Conservation (phyloP, 2,329 filamentous ascomycete genomes). For the Magnaporthiopsis poae region DNA sequence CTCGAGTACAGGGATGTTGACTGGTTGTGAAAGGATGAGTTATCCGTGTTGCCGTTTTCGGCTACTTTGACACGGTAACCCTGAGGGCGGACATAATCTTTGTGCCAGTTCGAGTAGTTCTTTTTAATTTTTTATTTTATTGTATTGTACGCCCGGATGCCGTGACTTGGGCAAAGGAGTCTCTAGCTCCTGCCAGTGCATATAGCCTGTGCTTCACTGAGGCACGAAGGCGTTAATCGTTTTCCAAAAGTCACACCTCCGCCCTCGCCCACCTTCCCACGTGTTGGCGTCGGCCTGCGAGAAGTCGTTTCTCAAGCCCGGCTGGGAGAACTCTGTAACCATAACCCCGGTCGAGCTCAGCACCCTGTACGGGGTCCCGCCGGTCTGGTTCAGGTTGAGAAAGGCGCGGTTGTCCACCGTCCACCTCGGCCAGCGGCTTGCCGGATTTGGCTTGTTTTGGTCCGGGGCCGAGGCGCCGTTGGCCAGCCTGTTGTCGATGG, state of each 20-base stretch:
- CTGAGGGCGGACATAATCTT: too few species aligned
- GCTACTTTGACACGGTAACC: too few species aligned
- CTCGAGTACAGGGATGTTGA: too few species aligned
- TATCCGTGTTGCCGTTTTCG: too few species aligned
- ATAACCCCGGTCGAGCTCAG: slow-evolving; percentile 8
- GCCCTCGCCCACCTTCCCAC: slow-evolving; percentile 18
- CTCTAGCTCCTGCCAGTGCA: too few species aligned
- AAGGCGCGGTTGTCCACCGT: slow-evolving; percentile 8
- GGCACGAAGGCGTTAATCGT: not conserved
- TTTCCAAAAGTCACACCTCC: slow-evolving; percentile 16
- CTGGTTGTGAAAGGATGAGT: too few species aligned
- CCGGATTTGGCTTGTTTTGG: slow-evolving; percentile 9
- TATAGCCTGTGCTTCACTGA: not conserved
- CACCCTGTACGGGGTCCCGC: slow-evolving; percentile 11
- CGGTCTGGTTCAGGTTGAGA: slow-evolving; percentile 18
- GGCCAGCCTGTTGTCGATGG: slow-evolving; percentile 2
- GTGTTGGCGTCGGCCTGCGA: slow-evolving; percentile 11
- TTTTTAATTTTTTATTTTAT: too few species aligned
- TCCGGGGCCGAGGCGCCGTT: slow-evolving; percentile 1
- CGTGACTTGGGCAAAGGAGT: too few species aligned
- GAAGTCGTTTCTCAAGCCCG: slow-evolving; percentile 14
- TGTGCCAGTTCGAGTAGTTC: too few species aligned
- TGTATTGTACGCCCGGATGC: too few species aligned
- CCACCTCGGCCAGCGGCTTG: slow-evolving; percentile 16
- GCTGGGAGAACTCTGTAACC: slow-evolving; percentile 13